Conservation (phyloP, 2,329 filamentous ascomycete species). For the Exophiala calicioides region DNA sequence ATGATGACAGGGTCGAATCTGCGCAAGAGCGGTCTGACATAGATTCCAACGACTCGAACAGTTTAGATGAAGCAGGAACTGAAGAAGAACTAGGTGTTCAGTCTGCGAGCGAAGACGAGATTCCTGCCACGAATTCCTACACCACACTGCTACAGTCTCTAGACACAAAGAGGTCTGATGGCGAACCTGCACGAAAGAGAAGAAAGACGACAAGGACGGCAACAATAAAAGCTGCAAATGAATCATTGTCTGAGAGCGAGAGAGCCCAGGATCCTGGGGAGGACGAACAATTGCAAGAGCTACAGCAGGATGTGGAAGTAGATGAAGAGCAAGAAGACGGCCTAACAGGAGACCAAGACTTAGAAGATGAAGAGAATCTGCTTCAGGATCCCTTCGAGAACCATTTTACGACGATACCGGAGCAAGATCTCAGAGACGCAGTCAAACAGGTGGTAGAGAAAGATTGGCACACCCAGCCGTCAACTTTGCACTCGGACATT, state of each 20-base stretch:
- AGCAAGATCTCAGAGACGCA: constrained; percentile 63
- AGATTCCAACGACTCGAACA: constrained; percentile 4
- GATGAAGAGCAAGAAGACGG: constrained; percentile 43
- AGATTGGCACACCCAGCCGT: constrained; percentile 47
- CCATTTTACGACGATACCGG: constrained; percentile 64
- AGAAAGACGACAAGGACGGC: constrained; percentile 51
- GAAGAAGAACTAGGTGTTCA: constrained; percentile 4
- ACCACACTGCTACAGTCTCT: constrained; percentile 59
- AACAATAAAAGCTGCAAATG: constrained; percentile 26
- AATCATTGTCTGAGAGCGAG: constrained; percentile 25
- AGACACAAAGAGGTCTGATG: constrained; percentile 42
- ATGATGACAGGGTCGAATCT: constrained; percentile 19
- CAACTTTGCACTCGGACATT: constrained; percentile 39
- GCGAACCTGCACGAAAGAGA: constrained; percentile 53
- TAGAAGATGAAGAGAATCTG: constrained; percentile 52
- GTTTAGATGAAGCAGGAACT: background rate
- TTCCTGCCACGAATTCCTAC: constrained; percentile 46
- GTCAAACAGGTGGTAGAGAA: constrained; percentile 49
- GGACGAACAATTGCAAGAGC: constrained; percentile 25
- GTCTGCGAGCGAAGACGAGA: constrained; percentile 24
- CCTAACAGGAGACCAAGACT: constrained; percentile 35
- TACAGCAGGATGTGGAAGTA: constrained; percentile 31
- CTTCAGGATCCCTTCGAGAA: constrained; percentile 72
- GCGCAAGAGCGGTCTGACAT: constrained; percentile 1
- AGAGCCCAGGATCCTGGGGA: constrained; percentile 19